phyloP scores from a whole-genome alignment of 176 grass and related monocot species.

The Ensete glaucum region DNA sequence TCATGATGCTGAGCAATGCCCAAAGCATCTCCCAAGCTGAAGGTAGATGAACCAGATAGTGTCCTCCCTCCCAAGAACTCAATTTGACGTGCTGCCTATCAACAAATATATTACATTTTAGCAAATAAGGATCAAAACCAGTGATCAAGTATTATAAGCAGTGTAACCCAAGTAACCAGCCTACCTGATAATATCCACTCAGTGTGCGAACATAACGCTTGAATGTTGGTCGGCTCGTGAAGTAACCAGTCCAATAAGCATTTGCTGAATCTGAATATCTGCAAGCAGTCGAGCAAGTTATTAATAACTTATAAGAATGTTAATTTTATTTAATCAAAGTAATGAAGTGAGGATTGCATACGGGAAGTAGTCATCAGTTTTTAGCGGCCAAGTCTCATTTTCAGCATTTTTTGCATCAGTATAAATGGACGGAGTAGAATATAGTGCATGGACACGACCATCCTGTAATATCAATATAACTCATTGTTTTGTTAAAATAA shows the following conservation, averaged over 20 bases:
- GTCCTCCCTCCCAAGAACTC: conserved; percentile 45
- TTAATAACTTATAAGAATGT: background rate
- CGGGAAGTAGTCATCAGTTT: conserved; percentile 91
- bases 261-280: conserved; percentile 75
- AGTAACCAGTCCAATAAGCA: conserved; percentile 97
- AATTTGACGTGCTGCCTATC: conserved; percentile 73
- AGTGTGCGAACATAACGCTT: conserved; percentile 70
- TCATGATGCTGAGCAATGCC: conserved; percentile 89
- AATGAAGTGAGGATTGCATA: conserved; percentile 24
- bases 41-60: conserved; percentile 45
- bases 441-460: conserved; percentile 71
- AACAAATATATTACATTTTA: conserved; percentile 10
- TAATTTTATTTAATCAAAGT: background rate
- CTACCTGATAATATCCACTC: conserved; percentile 87
- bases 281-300: background rate
- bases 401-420: conserved; percentile 68
- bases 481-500: background rate
- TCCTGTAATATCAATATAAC: conserved; percentile 35
- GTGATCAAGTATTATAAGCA: background rate
- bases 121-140: background rate
- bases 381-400: conserved; percentile 78
- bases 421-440: conserved; percentile 93
- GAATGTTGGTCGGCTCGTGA: conserved; percentile 74
- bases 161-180: background rate
- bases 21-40: conserved; percentile 71